These are phyloP conservation scores for Phytophthora fragariaefolia DNA, from an alignment of 352 stramenopile genomes.

Conservation along the genomic window DNA sequence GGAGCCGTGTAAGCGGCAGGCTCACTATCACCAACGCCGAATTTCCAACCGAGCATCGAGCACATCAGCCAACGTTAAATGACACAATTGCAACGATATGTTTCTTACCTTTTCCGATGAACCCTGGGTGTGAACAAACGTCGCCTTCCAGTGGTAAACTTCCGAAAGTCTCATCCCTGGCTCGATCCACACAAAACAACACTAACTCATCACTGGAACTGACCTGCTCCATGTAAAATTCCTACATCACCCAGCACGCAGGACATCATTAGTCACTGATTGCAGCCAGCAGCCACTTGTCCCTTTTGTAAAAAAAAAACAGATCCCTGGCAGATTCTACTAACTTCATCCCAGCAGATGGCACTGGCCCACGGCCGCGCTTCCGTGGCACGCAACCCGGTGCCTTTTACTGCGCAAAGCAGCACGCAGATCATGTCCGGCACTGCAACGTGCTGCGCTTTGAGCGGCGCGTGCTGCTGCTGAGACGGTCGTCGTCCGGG, in stretches of 20 bases:
- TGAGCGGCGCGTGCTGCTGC: constrained; percentile 24
- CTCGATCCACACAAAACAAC: constrained; percentile 76
- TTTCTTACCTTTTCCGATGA: constrained; percentile 78
- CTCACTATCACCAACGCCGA: constrained; percentile 19
- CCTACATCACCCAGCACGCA: constrained; percentile 46
- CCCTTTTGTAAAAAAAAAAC: not conserved
- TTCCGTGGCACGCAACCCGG: constrained; percentile 51
- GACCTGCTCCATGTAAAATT: constrained; percentile 78
- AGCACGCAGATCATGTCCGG: constrained; percentile 61
- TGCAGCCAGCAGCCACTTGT: not conserved
- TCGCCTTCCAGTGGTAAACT: constrained; percentile 57
- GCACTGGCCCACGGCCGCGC: constrained; percentile 42
- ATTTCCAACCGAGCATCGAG: not conserved
- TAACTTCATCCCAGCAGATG: constrained; percentile 66
- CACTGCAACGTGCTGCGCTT: constrained; percentile 30
- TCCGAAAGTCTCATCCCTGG: constrained; percentile 53
- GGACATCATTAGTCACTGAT: not conserved
- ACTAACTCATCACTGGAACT: constrained; percentile 65
- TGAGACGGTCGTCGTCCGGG: constrained; percentile 27
- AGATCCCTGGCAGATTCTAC: not conserved
- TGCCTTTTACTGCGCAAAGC: constrained; percentile 38
- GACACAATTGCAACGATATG: not conserved
- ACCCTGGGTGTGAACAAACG: constrained; percentile 52
- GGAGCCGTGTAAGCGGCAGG: constrained; percentile 68
- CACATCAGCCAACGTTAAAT: not conserved